phyloP scores from a whole-genome alignment of 352 stramenopile genomes.

The Phytophthora sp. region DNA sequence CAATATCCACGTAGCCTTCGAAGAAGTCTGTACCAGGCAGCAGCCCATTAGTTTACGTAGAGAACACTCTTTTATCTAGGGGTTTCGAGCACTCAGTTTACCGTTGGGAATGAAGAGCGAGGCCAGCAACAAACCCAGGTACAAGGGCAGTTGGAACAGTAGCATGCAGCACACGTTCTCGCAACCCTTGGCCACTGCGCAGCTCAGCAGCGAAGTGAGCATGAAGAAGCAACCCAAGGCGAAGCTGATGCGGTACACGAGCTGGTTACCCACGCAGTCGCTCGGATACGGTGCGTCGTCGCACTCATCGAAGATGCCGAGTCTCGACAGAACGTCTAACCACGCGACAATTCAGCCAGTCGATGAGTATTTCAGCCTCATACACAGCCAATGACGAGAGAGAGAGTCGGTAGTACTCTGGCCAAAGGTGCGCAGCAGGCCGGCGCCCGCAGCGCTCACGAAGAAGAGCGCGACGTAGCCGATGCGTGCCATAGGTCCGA shows the following conservation, averaged over 20 bases:
- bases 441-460: slow-evolving; percentile 52
- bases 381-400: not conserved
- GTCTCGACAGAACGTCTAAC: slow-evolving; percentile 41
- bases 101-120: slow-evolving; percentile 78
- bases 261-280: slow-evolving; percentile 74
- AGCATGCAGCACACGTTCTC: slow-evolving; percentile 72
- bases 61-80: not conserved
- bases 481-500: slow-evolving; percentile 32
- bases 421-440: slow-evolving; percentile 65
- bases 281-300: slow-evolving; percentile 34
- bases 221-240: slow-evolving; percentile 73
- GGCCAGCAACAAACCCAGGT: slow-evolving; percentile 47
- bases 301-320: slow-evolving; percentile 64
- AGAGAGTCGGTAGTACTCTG: slow-evolving; percentile 39
- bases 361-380: not conserved
- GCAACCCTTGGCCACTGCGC: slow-evolving; percentile 48
- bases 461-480: slow-evolving; percentile 81
- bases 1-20: slow-evolving; percentile 64
- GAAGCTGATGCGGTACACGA: slow-evolving; percentile 83
- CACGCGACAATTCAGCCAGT: not conserved
- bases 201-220: slow-evolving; percentile 60
- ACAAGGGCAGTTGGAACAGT: slow-evolving; percentile 71
- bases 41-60: not conserved
- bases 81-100: slow-evolving; percentile 17
- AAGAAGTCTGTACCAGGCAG: slow-evolving; percentile 55